These are phyloP conservation scores for Aspergillus aculeatinus DNA, from an alignment of 2,329 filamentous ascomycete species.

Conservation along the genomic window DNA sequence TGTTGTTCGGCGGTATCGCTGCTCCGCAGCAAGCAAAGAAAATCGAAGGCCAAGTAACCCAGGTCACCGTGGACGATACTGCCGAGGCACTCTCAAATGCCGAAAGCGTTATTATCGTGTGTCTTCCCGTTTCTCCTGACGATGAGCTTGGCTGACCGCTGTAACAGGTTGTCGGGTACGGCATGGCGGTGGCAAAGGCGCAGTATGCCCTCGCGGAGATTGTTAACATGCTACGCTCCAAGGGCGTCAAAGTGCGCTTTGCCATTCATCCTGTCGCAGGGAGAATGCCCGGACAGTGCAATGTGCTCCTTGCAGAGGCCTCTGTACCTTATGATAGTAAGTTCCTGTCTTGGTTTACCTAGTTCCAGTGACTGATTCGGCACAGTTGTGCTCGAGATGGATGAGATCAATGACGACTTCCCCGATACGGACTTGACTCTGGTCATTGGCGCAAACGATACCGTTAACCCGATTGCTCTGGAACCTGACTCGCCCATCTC, in stretches of 20 bases:
- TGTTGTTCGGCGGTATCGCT: constrained; percentile 79
- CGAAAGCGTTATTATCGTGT: constrained; percentile 78
- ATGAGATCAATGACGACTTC: constrained; percentile 94
- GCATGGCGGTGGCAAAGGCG: constrained; percentile 91
- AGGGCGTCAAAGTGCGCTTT: constrained; percentile 79
- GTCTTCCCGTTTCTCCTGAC: constrained; percentile 5
- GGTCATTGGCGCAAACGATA: constrained; percentile 90
- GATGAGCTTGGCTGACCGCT: background rate
- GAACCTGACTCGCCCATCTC: constrained; percentile 82
- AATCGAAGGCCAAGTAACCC: constrained; percentile 75
- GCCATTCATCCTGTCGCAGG: constrained; percentile 89
- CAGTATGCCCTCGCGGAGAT: constrained; percentile 89
- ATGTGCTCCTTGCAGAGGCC: constrained; percentile 84
- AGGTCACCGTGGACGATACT: constrained; percentile 77
- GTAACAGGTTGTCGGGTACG: constrained; percentile 71
- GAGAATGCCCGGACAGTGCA: constrained; percentile 91
- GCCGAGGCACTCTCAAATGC: constrained; percentile 72
- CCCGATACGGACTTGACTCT: constrained; percentile 79
- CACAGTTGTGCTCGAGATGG: constrained; percentile 80
- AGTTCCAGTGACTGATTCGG: constrained; percentile 16
- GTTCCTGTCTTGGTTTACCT: constrained; percentile 13
- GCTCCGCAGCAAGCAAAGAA: constrained; percentile 62
- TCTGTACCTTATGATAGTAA: constrained; percentile 79
- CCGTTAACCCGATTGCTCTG: constrained; percentile 84
- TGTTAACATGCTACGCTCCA: constrained; percentile 68